These are phyloP conservation scores for Solanum chacoense DNA, from an alignment of 305 asterid species.

Conservation along the genomic window DNA sequence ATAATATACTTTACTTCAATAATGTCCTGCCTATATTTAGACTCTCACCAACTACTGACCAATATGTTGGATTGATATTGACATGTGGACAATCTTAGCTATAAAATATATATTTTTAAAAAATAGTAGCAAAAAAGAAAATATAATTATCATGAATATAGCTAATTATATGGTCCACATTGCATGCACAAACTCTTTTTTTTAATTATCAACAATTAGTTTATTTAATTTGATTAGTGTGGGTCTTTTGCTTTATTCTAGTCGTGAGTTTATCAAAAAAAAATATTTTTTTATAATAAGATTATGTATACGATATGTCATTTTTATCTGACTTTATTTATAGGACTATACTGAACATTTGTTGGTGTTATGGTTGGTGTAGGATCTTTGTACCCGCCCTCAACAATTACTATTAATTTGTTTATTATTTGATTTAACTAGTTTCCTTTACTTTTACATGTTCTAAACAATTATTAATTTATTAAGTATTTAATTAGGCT, in stretches of 20 bases:
- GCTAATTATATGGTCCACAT: neutral
- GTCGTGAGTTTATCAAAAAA: neutral
- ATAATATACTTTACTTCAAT: neutral
- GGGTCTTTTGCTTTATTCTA: neutral
- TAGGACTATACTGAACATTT: neutral
- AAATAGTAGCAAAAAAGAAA: neutral
- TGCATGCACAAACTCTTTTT: neutral
- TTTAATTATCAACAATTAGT: neutral
- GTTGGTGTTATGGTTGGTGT: neutral
- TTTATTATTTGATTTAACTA: neutral
- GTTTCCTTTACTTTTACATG: neutral
- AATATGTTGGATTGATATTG: neutral
- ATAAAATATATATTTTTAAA: neutral
- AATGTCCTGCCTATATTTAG: neutral
- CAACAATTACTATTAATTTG: neutral
- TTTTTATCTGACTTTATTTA: neutral
- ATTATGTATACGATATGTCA: neutral
- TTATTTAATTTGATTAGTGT: neutral
- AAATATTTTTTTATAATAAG: neutral
- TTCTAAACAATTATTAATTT: neutral
- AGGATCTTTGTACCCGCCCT: neutral
- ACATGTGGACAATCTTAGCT: neutral
- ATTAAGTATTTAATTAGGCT: neutral
- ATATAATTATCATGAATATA: neutral
- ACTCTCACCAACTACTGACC: neutral